Conservation (phyloP, 768 basidiomycete species). For the Russula sp. region DNA sequence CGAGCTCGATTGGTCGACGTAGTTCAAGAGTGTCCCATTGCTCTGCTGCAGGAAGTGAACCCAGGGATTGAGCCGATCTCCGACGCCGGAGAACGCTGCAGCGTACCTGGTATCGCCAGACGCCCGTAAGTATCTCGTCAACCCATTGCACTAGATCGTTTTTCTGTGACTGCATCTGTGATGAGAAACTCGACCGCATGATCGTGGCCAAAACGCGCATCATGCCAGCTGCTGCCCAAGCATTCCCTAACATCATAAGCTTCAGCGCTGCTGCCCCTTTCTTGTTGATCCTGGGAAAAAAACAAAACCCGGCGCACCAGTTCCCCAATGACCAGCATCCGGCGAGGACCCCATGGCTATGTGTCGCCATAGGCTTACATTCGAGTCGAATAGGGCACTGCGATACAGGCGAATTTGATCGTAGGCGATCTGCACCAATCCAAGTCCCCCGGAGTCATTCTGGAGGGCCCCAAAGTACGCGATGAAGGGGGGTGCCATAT, state of each 20-base stretch:
- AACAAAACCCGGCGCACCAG: conserved; percentile 32
- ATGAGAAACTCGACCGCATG: conserved; percentile 36
- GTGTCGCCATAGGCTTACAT: conserved; percentile 49
- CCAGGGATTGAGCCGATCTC: neutral
- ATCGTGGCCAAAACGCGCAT: conserved; percentile 51
- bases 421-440: conserved; percentile 43
- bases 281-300: neutral
- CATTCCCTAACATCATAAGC: conserved; percentile 38
- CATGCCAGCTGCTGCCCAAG: conserved; percentile 67
- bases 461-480: conserved; percentile 54
- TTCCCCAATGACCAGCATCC: conserved; percentile 51
- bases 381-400: conserved; percentile 38
- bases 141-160: conserved; percentile 45
- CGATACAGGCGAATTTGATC: conserved; percentile 53
- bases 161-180: conserved; percentile 34
- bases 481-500: conserved; percentile 60
- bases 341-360: conserved; percentile 39
- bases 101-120: conserved; percentile 40
- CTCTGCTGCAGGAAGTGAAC: conserved; percentile 26
- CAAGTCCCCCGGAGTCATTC: conserved; percentile 30
- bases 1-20: conserved; percentile 40
- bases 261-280: neutral
- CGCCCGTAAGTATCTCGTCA: conserved; percentile 40
- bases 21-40: conserved; percentile 46
- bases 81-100: neutral